These are phyloP conservation scores for Scytalidium sp. DNA, from an alignment of 2,329 filamentous ascomycete species.

Conservation along the genomic window DNA sequence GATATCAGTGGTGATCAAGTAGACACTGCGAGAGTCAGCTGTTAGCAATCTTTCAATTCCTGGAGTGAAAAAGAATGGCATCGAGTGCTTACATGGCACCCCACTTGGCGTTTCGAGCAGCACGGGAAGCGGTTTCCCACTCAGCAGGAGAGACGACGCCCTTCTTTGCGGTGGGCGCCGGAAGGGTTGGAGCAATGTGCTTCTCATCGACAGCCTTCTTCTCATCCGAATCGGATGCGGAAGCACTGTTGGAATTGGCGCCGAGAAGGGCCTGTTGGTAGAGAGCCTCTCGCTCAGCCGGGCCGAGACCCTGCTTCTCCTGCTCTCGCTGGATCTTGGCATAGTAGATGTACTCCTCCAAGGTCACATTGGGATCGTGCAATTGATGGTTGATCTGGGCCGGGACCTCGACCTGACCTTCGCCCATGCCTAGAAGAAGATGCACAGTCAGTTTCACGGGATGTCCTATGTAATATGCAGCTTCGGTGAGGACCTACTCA, in stretches of 20 bases:
- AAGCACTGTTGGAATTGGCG: background rate
- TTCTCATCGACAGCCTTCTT: conserved; percentile 11
- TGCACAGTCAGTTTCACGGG: background rate
- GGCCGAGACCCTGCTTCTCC: conserved; percentile 15
- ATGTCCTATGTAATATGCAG: too few relatives aligned
- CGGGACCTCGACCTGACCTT: background rate
- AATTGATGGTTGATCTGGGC: background rate
- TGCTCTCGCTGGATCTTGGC: conserved; percentile 26
- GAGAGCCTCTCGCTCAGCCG: conserved; percentile 16
- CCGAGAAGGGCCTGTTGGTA: conserved; percentile 12
- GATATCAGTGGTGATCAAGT: conserved; percentile 18
- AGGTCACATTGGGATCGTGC: conserved; percentile 25
- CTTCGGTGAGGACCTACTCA: too few relatives aligned
- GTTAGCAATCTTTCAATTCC: background rate
- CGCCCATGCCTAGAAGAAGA: background rate
- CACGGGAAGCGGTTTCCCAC: conserved; percentile 42
- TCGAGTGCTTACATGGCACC: conserved; percentile 34
- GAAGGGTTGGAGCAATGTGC: conserved; percentile 2
- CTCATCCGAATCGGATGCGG: conserved; percentile 10
- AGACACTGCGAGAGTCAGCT: conserved; percentile 20
- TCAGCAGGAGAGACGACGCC: conserved; percentile 35
- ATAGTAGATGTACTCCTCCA: conserved; percentile 32
- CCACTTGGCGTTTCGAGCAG: conserved; percentile 41
- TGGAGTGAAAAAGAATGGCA: background rate
- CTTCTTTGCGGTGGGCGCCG: conserved; percentile 5